Base-by-base conservation (phyloP, 1,284 basidiomycete species). In the Fomes fomentarius region DNA sequence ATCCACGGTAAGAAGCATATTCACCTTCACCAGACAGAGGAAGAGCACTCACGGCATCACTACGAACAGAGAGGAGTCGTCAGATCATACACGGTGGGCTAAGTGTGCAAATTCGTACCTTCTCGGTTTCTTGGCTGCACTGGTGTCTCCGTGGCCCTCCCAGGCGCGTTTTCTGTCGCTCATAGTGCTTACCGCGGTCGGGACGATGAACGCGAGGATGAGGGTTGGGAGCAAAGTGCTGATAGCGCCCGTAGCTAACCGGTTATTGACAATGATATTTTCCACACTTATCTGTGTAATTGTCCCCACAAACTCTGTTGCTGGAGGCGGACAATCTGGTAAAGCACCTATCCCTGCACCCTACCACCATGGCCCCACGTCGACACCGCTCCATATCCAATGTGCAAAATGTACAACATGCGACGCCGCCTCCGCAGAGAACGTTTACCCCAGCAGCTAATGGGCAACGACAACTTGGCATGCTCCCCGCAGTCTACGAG, bases 11-110 rank as follows among this genome's bases (percentile, higher is more conserved):
- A 69, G 70, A 71, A 69, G 73, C 67, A 72, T 61, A 90, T 89
- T 91, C 85, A 91, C 88, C 88, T 91, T 89, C 64, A 68, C 60
- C 65, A 59, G 57, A 63, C 65, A 73, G 68, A 66, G 69, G 67
- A 60, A 63, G 52, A 46, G 39, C 60, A 88, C 88, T 91, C 83
- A 91, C 89, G 74, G 69, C 64, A 65, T 88, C 84, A 68, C 85
- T 89, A 67, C 33, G n/a, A n/a, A 69, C 60, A 45, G 30, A 24
- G 62, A 58, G 21, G 28, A 22, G 28, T 26, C 41, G 45, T 62
- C 43, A 67, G 57, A 14, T 24, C 21, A 25, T n/a, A 17, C 30
- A 37, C 14, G 41, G 43, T 19, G 12, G 56, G 30, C 19, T 41
- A 11, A 12, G 35, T 22, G 46, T 51, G 38, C 15, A 67, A 79